Evolutionary conservation across 179 eudicot genomes (phyloP).

Genomic region (Heliamphora pulchella): DNA sequence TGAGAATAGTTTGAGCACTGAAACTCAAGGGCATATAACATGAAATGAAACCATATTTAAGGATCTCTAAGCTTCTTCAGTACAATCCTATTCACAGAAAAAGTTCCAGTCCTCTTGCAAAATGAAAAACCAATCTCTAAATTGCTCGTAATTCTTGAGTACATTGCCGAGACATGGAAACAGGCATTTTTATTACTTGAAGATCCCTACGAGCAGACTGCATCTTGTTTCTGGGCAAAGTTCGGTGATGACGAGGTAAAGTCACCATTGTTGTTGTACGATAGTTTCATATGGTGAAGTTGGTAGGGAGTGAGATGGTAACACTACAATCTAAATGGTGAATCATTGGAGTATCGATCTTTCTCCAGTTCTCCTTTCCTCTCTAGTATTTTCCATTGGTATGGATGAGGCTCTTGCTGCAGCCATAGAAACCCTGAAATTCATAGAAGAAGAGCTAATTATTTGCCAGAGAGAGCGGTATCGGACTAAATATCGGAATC

Average conservation of each 20-base stretch:
- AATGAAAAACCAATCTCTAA: slow-evolving; percentile 34
- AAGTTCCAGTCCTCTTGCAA: slow-evolving; percentile 39
- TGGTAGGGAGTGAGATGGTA: background rate
- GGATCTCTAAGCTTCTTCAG: slow-evolving; percentile 30
- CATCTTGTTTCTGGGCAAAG: slow-evolving; percentile 39
- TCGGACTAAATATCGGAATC: too few relatives aligned
- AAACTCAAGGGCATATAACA: slow-evolving; percentile 40
- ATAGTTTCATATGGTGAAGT: too few relatives aligned
- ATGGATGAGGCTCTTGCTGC: slow-evolving; percentile 20
- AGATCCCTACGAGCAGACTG: slow-evolving; percentile 37
- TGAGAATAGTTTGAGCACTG: slow-evolving; percentile 35
- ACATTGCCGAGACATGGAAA: slow-evolving; percentile 35
- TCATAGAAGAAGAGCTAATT: slow-evolving; percentile 28
- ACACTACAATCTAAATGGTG: background rate
- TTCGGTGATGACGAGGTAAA: slow-evolving; percentile 34
- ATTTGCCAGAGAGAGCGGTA: slow-evolving; percentile 32
- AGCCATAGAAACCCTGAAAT: slow-evolving; percentile 18
- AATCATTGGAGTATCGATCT: background rate
- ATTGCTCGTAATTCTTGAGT: slow-evolving; percentile 36
- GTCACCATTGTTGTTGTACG: background rate
- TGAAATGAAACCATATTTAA: slow-evolving; percentile 34
- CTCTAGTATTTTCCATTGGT: slow-evolving; percentile 23
- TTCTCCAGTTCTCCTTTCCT: background rate
- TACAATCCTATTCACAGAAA: slow-evolving; percentile 38
- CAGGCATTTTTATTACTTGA: slow-evolving; percentile 27